Evolutionary conservation across 345 rosid species (phyloP).

Genomic region (Toxicodendron radicans): DNA sequence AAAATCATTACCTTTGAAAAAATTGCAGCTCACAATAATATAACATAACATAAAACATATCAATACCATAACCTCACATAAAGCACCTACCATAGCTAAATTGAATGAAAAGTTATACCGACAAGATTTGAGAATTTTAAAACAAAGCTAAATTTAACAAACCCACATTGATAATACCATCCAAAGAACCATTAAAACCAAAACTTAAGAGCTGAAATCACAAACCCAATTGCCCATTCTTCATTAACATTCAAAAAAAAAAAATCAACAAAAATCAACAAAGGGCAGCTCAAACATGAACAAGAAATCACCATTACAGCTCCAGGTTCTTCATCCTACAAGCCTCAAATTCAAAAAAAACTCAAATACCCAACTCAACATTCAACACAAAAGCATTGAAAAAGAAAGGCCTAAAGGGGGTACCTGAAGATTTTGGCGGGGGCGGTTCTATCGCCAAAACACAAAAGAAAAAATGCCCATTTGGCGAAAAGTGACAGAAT

Average conservation of each 20-base stretch:
- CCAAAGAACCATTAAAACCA: too few species aligned
- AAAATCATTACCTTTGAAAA: conserved; percentile 11
- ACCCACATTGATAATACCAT: conserved; percentile 8
- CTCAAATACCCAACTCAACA: conserved; percentile 16
- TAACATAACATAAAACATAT: background rate
- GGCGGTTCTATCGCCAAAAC: conserved; percentile 19
- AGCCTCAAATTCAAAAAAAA: background rate
- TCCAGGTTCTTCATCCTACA: conserved; percentile 1
- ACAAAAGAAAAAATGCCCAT: conserved; percentile 30
- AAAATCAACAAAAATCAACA: background rate
- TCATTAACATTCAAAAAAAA: background rate
- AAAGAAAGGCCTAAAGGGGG: background rate
- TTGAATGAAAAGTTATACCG: conserved; percentile 12
- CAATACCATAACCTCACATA: background rate
- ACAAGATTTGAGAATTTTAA: conserved; percentile 4
- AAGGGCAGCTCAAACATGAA: conserved; percentile 24
- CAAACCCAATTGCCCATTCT: conserved; percentile 9
- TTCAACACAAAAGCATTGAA: background rate
- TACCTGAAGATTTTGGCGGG: conserved; percentile 28
- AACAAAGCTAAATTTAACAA: background rate
- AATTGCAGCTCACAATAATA: conserved; percentile 10
- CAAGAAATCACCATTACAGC: background rate
- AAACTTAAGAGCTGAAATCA: conserved; percentile 17
- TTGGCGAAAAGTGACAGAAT: conserved; percentile 1
- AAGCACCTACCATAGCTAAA: conserved; percentile 14